phyloP scores from a whole-genome alignment of 352 stramenopile genomes.

The Plasmopara muralis region DNA sequence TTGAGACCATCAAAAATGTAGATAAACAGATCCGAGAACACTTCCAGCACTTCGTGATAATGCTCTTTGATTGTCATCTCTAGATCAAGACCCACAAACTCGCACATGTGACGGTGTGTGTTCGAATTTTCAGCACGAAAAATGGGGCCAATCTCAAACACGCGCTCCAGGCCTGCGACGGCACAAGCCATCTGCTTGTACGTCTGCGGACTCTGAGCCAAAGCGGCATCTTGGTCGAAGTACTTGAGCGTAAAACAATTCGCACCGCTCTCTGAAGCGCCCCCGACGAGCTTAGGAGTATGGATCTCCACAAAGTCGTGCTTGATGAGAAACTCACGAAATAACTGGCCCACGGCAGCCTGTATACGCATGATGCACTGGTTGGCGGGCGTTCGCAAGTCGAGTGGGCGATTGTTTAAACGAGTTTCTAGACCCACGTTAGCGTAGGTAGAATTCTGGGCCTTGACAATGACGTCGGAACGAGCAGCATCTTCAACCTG shows the following conservation, averaged over 20 bases:
- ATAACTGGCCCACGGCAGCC: slow-evolving; percentile 93
- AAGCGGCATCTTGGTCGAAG: slow-evolving; percentile 95
- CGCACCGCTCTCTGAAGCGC: slow-evolving; percentile 94
- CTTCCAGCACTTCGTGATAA: slow-evolving; percentile 97
- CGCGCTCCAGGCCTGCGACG: slow-evolving; percentile 96
- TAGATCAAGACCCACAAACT: slow-evolving; percentile 99
- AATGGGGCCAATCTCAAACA: slow-evolving; percentile 98
- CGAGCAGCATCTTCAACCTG: slow-evolving; percentile 94
- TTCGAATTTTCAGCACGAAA: slow-evolving; percentile 99
- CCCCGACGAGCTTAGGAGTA: slow-evolving; percentile 97
- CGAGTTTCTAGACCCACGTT: slow-evolving; percentile 88
- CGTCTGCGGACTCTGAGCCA: slow-evolving; percentile 96
- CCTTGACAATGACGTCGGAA: slow-evolving; percentile 80
- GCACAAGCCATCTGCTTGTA: slow-evolving; percentile 99
- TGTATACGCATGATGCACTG: slow-evolving; percentile 98
- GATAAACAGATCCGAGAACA: slow-evolving; percentile 98
- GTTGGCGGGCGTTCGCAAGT: slow-evolving; percentile 97
- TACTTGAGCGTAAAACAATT: slow-evolving; percentile 99
- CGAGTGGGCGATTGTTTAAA: slow-evolving; percentile 94
- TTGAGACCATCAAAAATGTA: slow-evolving; percentile 99
- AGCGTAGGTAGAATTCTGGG: slow-evolving; percentile 78
- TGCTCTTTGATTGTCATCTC: slow-evolving; percentile 99
- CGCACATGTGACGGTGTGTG: slow-evolving; percentile 98
- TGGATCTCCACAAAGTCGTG: slow-evolving; percentile 99
- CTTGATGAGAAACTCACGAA: slow-evolving; percentile 94